Percentiles rank a stretch among this genome's conserved stretches.
Evolutionary conservation across 2,329 filamentous ascomycete species (phyloP).

Genomic region (Coleophoma eucalyptorum): DNA sequence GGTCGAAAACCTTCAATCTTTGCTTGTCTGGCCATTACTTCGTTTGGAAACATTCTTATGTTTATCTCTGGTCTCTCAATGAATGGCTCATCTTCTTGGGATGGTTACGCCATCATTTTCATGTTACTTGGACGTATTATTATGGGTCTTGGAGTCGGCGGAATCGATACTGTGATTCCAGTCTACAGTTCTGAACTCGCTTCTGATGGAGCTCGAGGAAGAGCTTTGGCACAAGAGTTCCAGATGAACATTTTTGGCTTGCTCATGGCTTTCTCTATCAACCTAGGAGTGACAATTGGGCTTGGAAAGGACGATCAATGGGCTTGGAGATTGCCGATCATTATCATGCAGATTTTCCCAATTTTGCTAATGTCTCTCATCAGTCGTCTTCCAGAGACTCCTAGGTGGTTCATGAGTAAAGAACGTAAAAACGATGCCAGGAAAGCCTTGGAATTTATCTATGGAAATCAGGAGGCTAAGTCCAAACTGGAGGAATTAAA

Average conservation of each 20-base stretch:
- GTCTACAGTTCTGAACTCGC: conserved; percentile 55
- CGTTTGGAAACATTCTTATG: conserved; percentile 56
- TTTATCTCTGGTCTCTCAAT: conserved; percentile 50
- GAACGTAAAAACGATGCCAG: conserved; percentile 45
- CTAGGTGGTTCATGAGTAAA: conserved; percentile 52
- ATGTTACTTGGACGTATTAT: conserved; percentile 34
- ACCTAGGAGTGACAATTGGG: conserved; percentile 46
- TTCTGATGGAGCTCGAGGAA: conserved; percentile 51
- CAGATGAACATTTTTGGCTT: conserved; percentile 62
- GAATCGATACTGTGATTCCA: conserved; percentile 57
- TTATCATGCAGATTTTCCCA: conserved; percentile 58
- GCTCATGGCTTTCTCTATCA: conserved; percentile 57
- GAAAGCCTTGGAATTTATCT: conserved; percentile 41
- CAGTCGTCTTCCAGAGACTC: conserved; percentile 50
- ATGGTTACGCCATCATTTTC: conserved; percentile 42
- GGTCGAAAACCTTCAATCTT: conserved; percentile 54
- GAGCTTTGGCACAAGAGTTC: conserved; percentile 58
- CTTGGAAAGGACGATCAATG: conserved; percentile 54
- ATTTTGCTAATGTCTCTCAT: conserved; percentile 48
- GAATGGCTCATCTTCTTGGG: conserved; percentile 33
- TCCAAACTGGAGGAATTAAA: conserved; percentile 45
- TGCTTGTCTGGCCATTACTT: conserved; percentile 46
- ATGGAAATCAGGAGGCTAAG: conserved; percentile 44
- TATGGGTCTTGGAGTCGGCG: conserved; percentile 54
- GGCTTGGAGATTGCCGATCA: conserved; percentile 59